A percentile compares a stretch with the other conserved stretches of the same genome.
These are phyloP conservation scores for Toxicodendron radicans DNA, from an alignment of 345 rosid genomes.

Conservation along the genomic window DNA sequence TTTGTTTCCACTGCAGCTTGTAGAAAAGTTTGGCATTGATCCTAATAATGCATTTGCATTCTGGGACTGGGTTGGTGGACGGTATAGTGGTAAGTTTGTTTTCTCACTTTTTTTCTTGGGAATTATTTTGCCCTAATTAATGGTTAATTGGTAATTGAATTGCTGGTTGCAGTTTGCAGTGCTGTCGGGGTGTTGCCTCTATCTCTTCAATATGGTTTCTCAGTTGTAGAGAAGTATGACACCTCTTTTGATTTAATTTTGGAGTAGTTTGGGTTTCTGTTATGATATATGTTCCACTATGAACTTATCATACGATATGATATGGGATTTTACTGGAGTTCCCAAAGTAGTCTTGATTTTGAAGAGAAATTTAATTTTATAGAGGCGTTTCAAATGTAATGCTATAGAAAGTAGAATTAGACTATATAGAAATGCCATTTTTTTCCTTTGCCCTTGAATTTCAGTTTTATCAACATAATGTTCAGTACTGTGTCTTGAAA, in stretches of 20 bases:
- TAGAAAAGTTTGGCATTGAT: slow-evolving; percentile 95
- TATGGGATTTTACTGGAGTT: background rate
- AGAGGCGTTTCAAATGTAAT: background rate
- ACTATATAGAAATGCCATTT: background rate
- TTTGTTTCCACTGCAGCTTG: slow-evolving; percentile 58
- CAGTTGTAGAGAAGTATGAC: slow-evolving; percentile 86
- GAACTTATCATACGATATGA: background rate
- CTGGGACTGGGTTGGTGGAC: slow-evolving; percentile 99
- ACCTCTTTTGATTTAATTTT: slow-evolving; percentile 29
- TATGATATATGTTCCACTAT: background rate
- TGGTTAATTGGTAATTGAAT: slow-evolving; percentile 22
- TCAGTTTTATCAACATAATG: background rate
- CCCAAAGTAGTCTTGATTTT: background rate
- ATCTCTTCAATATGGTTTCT: slow-evolving; percentile 91
- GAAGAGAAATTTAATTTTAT: background rate
- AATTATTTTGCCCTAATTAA: slow-evolving; percentile 14
- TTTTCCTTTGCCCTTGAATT: background rate
- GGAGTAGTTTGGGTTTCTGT: no score
- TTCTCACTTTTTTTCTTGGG: slow-evolving; percentile 5
- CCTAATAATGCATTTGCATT: slow-evolving; percentile 96
- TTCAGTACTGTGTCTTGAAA: background rate
- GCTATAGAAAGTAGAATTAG: background rate
- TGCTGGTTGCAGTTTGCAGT: slow-evolving; percentile 80
- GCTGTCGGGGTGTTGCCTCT: slow-evolving; percentile 96
- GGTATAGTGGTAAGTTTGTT: slow-evolving; percentile 75